Evolutionary conservation across 768 basidiomycete genomes (phyloP), one percentile per base, ranked within the genome.

Genomic region (Russula sp.): DNA sequence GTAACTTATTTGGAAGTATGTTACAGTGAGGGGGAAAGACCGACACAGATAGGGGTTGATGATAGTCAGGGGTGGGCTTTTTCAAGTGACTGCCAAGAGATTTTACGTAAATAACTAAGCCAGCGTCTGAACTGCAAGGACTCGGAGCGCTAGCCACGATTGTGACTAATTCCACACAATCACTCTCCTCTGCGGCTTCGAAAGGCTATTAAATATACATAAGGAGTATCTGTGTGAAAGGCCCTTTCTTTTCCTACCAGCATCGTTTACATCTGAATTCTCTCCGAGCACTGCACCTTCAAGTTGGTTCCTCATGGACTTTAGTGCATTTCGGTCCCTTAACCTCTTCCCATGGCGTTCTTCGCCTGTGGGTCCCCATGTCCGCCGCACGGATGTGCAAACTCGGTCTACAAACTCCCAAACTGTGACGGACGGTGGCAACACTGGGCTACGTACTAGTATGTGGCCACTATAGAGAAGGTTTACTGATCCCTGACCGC

Each of bases 291-390:
- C 27, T 4, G 16, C 42, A n/a, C 27, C 9, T 27, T 27, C 22
- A 27, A 27, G 22, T 6, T 20, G 13, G 37, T 39, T 40, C 37
- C 16, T 4, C 35, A 61, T 61, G 59, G 52, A 54, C 14, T 20
- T 61, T 27, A 20, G 59, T 31, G 59, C 44, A n/a, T 37, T 47
- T 47, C 59, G 52, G 53, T 22, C 59, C 7, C 45, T 45, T 11
- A 61, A 39, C 3, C 35, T 47, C 34, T 61, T 47, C 18, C 13
- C 45, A 48, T 37, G 60, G 60, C 53, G 45, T 39, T n/a, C 59
- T 37, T 27, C 52, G 18, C 6, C 1, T 54, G 18, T 44, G 20
- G 44, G n/a, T 11, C 31, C 16, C 10, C 14, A 11, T 54, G 37
- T n/a, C 13, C 22, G 20, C 27, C 52, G 8, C 11, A 16, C 37